A percentile compares a stretch with the other conserved stretches of the same genome.
Evolutionary conservation across 129 eudicot genomes (phyloP).

Genomic region (Chrysanthemum lavandulifolium): DNA sequence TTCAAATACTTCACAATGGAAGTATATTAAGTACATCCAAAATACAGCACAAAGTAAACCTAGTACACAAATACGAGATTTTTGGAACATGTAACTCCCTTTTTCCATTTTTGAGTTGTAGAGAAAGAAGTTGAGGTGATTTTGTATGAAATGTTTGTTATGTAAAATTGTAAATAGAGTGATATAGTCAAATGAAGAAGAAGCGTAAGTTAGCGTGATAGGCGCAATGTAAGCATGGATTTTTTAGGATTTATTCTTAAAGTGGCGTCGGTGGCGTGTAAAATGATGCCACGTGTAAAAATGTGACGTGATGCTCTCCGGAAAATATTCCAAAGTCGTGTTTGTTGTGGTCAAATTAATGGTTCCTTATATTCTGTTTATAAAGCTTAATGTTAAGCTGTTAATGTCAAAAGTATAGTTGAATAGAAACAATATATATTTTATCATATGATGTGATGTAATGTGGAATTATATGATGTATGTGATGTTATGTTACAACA

Average conservation of each 20-base stretch:
- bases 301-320: background rate
- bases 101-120: conserved; percentile 52
- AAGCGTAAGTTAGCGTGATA: conserved; percentile 29
- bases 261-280: conserved; percentile 24
- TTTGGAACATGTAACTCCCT: conserved; percentile 42
- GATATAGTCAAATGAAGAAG: conserved; percentile 18
- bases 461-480: too few species aligned
- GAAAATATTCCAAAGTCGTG: background rate
- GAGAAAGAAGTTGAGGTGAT: conserved; percentile 13
- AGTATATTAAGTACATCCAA: conserved; percentile 65
- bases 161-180: background rate
- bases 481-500: too few species aligned
- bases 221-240: conserved; percentile 13
- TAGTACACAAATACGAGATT: conserved; percentile 51
- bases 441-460: too few species aligned
- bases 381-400: too few species aligned
- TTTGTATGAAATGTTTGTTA: background rate
- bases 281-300: conserved; percentile 19
- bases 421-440: too few species aligned
- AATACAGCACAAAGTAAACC: conserved; percentile 45
- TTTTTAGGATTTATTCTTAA: conserved; percentile 14
- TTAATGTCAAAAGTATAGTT: too few species aligned
- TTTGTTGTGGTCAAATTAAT: conserved; percentile 23
- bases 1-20: conserved; percentile 56
- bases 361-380: conserved; percentile 13